Base-by-base conservation (phyloP, 441 rosid species). In the Capsella rubella region DNA sequence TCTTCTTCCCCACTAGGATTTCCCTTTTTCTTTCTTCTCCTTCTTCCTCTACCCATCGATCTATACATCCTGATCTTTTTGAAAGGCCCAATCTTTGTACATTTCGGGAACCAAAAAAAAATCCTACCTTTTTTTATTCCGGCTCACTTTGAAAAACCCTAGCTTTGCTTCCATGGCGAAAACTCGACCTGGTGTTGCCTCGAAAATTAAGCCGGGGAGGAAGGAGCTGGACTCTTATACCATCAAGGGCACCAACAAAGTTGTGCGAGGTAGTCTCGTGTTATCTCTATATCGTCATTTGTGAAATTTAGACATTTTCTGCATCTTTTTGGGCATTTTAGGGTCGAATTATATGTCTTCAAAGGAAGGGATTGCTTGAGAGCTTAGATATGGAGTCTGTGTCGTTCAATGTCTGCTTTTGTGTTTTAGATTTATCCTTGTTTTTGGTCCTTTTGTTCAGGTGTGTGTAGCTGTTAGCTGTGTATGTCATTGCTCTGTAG, bases 201-300 rank as follows among this genome's bases (percentile, higher is more conserved):
- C 98, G 18, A 90, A 90, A 79, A 87, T 89, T 62, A 87, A 91
- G 67, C 87, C 91, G 2, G 89, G 83, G 7, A 89, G 83, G 75
- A 90, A 87, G 64, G 97, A 87, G 85, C 85, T 89, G 4, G 94
- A 90, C 56, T 84, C 90, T 4, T 90, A 87, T 78, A 77, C 87
- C 61, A 88, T 87, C 85, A 85, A 82, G 77, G 94, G 94, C 82
- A 90, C 92, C 80, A 87, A 74, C 83, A 90, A 90, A 84, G 64
- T 86, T 58, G 98, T 91, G 58, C 83, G 82, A 84, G 88, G 98
- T 87, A 80, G 49, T 74, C 57, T 57, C 71, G 8, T 51, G 13
- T 51, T 18, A 37, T 47, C 37, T 13, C 10, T 2, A 21, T 50
- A 10, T 43, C 49, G 10, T 9, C 46, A 58, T 64, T 53, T 46